Conservation (phyloP, 176 grass and related monocot genomes). For the Bromus sterilis region DNA sequence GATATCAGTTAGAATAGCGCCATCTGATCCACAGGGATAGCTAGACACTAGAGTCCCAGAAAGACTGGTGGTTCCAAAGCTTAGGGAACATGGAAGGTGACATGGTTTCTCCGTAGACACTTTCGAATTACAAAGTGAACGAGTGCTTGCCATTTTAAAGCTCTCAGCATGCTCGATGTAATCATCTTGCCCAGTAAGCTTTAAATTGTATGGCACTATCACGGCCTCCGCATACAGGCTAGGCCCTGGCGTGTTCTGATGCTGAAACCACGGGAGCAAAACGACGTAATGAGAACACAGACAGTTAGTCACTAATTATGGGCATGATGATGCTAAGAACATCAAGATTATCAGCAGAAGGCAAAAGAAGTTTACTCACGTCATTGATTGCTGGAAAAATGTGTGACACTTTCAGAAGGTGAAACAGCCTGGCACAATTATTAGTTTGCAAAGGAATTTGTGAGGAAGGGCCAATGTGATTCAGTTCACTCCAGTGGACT, state of each 20-base stretch:
- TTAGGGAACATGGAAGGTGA: conserved; percentile 42
- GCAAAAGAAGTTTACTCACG: conserved; percentile 28
- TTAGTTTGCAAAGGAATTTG: conserved; percentile 38
- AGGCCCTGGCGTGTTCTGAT: conserved; percentile 21
- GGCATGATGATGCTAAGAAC: background rate
- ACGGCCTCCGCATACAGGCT: conserved; percentile 73
- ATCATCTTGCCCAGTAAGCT: conserved; percentile 35
- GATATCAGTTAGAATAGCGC: conserved; percentile 10
- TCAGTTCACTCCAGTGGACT: conserved; percentile 47
- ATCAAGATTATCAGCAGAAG: background rate
- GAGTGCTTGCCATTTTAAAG: conserved; percentile 33
- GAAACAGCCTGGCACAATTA: conserved; percentile 35
- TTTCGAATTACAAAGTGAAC: conserved; percentile 21
- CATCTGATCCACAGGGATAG: conserved; percentile 26
- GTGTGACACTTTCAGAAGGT: conserved; percentile 66
- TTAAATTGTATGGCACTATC: conserved; percentile 55
- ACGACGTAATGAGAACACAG: conserved; percentile 10
- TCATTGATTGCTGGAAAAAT: conserved; percentile 60
- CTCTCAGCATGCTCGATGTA: conserved; percentile 27
- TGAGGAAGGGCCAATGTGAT: conserved; percentile 32
- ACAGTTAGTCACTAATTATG: background rate
- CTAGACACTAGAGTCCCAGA: conserved; percentile 31
- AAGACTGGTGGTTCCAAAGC: conserved; percentile 30
- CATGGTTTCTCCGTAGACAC: conserved; percentile 30
- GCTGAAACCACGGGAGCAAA: conserved; percentile 51